phyloP scores from a whole-genome alignment of 148 eudicot species.

The Rhododendron griersonianum region DNA sequence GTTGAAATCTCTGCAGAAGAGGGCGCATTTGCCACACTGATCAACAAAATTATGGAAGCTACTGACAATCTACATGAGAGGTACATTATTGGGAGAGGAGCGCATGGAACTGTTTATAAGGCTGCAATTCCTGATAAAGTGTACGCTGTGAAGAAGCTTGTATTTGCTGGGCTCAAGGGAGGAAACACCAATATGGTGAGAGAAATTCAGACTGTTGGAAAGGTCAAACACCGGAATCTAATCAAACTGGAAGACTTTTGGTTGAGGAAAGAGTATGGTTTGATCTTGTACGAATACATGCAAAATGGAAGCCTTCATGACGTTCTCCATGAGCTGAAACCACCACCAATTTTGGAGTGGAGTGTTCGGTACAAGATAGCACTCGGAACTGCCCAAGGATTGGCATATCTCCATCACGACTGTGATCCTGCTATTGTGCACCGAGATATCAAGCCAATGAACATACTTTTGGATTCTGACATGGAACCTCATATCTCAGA shows the following conservation, averaged over 20 bases:
- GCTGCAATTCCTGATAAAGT: conserved; percentile 47
- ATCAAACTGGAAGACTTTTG: conserved; percentile 56
- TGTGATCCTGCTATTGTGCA: conserved; percentile 70
- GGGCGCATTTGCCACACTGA: conserved; percentile 42
- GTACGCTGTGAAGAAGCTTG: conserved; percentile 68
- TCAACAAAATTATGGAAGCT: conserved; percentile 53
- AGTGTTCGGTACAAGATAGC: conserved; percentile 55
- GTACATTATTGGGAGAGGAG: conserved; percentile 75
- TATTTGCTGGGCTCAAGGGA: conserved; percentile 33
- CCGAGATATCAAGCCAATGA: conserved; percentile 74
- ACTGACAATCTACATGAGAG: conserved; percentile 55
- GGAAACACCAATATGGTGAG: conserved; percentile 53
- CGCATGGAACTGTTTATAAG: conserved; percentile 78
- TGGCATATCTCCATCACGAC: conserved; percentile 80
- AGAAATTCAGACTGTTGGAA: conserved; percentile 69
- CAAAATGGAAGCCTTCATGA: conserved; percentile 79
- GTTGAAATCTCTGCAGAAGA: conserved; percentile 40
- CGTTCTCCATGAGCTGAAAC: conserved; percentile 39
- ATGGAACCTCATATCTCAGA: conserved; percentile 93
- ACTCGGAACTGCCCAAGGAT: conserved; percentile 71
- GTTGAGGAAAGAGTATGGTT: conserved; percentile 55
- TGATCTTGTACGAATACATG: conserved; percentile 66
- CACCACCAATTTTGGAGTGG: conserved; percentile 47
- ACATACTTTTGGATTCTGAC: conserved; percentile 68
- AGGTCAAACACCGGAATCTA: conserved; percentile 66